Evolutionary conservation across 2,329 filamentous ascomycete species (phyloP).

Genomic region (Xylariales sp.): DNA sequence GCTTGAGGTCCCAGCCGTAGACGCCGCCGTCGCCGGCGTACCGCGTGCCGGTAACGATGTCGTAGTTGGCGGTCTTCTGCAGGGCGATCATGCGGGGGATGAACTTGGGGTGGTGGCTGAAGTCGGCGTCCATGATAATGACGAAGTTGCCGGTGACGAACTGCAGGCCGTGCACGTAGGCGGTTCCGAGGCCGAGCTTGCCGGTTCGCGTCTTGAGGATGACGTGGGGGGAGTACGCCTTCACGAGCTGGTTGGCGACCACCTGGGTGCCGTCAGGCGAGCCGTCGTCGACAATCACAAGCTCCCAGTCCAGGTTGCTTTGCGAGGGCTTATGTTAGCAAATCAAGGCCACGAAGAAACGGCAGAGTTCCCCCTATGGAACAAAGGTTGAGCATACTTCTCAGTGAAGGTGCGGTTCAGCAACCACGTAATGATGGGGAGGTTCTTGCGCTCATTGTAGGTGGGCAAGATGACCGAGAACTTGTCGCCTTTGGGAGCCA

Average conservation of each 20-base stretch:
- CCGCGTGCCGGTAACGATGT: conserved; percentile 94
- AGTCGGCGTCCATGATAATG: conserved; percentile 99
- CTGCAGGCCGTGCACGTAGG: conserved; percentile 91
- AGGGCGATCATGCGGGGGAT: conserved; percentile 87
- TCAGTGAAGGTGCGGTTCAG: conserved; percentile 88
- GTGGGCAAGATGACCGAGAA: conserved; percentile 98
- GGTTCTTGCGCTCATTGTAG: conserved; percentile 96
- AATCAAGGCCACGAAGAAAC: too few relatives aligned
- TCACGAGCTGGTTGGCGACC: conserved; percentile 84
- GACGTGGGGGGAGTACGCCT: conserved; percentile 76
- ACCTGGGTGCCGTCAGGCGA: conserved; percentile 93
- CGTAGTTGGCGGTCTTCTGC: conserved; percentile 74
- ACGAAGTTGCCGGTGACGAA: conserved; percentile 91
- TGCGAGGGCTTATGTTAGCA: conserved; percentile 1
- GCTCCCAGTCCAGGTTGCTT: conserved; percentile 94
- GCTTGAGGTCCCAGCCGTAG: conserved; percentile 93
- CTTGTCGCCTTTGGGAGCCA: conserved; percentile 62
- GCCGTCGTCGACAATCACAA: conserved; percentile 97
- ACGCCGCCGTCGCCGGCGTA: conserved; percentile 89
- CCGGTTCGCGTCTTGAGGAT: conserved; percentile 83
- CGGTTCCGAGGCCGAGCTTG: conserved; percentile 94
- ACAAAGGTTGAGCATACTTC: conserved; percentile 62
- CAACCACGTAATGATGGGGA: conserved; percentile 93
- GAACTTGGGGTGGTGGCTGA: conserved; percentile 98
- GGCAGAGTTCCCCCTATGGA: too few relatives aligned